Base-by-base conservation (phyloP, 2,329 filamentous ascomycete species). In the Coniochaeta sp. region DNA sequence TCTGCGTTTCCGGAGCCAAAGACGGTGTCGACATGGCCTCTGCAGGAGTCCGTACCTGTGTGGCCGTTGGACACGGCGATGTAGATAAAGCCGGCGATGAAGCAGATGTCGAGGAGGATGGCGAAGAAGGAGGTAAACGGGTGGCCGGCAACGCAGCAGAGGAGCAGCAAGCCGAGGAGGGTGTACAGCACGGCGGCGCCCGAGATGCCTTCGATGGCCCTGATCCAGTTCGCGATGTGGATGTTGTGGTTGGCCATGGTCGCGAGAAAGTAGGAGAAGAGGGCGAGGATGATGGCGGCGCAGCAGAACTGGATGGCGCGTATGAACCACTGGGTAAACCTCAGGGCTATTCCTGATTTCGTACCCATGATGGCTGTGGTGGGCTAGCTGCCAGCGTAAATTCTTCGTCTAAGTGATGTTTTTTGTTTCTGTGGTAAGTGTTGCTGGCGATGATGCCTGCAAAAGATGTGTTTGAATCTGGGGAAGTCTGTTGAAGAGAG, bases 201-300 rank as follows among this genome's bases (percentile, higher is more conserved):
- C 0, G 82, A 72, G 30, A 88, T 75, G 52, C 81, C 82, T 56
- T 78, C 76, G n/a, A 85, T 78, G 16, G 82, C 82, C 57, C 79
- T 77, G 53, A 79, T 67, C 72, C 77, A 80, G 51, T 65, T 76
- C 2, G 73, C 66, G 55, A 86, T 85, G 52, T 58, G 52, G 10
- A 75, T 64, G 58, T 82, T 57, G 63, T 83, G 76, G 55, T 80
- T 72, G 31, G 76, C 66, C 13, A 85, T 75, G 12, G 81, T 75
- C 3, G 82, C 74, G 26, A 89, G 75, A 72, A 82, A 88, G 69
- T 86, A 88, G 48, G 77, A 79, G 71, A 83, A 83, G 58, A 85
- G 79, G 54, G 77, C 82, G 33, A 88, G 73, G 48, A 86, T 77
- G 54, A 87, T 74, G 32, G 71, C 79, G 1, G 81, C 72, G 60